phyloP scores from a whole-genome alignment of 176 grass and related monocot genomes.

The Zea luxurians region DNA sequence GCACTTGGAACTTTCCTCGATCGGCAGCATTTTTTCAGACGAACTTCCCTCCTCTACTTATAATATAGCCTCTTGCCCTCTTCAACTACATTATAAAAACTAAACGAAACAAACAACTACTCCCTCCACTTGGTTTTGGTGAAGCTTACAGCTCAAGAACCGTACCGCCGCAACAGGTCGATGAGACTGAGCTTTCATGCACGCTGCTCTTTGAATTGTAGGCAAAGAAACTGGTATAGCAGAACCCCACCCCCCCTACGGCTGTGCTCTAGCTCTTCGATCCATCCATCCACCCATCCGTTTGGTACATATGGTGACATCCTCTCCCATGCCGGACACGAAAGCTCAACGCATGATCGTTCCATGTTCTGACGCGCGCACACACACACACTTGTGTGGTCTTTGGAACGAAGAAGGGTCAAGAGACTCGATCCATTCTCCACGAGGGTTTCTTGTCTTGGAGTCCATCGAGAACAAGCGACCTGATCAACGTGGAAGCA shows the following conservation, averaged over 20 bases:
- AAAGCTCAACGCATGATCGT: constrained; percentile 35
- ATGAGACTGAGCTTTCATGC: constrained; percentile 44
- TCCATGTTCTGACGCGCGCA: background rate
- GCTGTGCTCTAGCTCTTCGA: background rate
- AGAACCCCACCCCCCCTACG: background rate
- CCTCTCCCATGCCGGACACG: background rate
- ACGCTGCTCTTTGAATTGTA: constrained; percentile 36
- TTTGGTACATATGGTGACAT: constrained; percentile 42
- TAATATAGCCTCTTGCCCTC: background rate
- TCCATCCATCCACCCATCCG: background rate
- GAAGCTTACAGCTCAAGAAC: constrained; percentile 10
- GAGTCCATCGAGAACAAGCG: background rate
- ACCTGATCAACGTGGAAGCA: constrained; percentile 19
- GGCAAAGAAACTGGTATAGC: constrained; percentile 27
- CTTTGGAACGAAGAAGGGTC: background rate
- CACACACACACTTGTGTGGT: background rate
- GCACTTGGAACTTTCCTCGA: background rate
- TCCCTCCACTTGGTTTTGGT: background rate
- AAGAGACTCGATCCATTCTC: constrained; percentile 11
- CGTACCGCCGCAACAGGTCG: constrained; percentile 9
- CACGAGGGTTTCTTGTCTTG: constrained; percentile 10
- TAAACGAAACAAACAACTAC: background rate
- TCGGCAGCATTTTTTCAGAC: background rate
- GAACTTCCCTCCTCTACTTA: background rate
- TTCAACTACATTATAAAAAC: background rate